A percentile compares a stretch with the other conserved stretches of the same genome.
These are phyloP conservation scores for Acacia crassicarpa DNA, from an alignment of 306 rosid genomes.

Conservation along the genomic window DNA sequence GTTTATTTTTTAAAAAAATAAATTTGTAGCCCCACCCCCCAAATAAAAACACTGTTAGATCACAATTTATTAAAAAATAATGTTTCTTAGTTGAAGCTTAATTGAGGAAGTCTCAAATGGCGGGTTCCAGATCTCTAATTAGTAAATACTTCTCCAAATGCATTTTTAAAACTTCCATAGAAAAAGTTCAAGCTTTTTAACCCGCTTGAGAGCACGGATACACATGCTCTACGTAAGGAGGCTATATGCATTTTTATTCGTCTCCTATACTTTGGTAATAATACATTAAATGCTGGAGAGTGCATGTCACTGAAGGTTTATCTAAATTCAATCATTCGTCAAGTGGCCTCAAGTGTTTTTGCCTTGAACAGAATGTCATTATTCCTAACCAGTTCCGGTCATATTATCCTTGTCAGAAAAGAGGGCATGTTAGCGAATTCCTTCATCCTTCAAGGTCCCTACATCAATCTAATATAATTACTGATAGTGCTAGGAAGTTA, in stretches of 20 bases:
- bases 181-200: background rate
- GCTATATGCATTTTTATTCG: too few relatives aligned
- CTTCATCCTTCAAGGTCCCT: background rate
- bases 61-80: background rate
- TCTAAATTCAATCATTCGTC: too few relatives aligned
- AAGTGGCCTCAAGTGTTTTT: too few relatives aligned
- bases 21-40: too few relatives aligned
- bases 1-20: too few relatives aligned
- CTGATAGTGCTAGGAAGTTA: background rate
- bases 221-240: background rate
- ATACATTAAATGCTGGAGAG: too few relatives aligned
- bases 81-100: background rate
- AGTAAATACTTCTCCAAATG: background rate
- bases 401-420: background rate
- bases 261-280: too few relatives aligned
- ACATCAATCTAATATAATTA: background rate
- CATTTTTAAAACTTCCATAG: background rate
- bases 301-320: too few relatives aligned
- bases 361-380: background rate
- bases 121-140: background rate
- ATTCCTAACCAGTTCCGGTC: background rate
- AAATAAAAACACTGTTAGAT: background rate
- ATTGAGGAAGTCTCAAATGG: background rate
- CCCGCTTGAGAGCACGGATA: background rate
- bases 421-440: background rate